Evolutionary conservation across 2,329 filamentous ascomycete species (phyloP).

Genomic region (Blumeriella jaapii): DNA sequence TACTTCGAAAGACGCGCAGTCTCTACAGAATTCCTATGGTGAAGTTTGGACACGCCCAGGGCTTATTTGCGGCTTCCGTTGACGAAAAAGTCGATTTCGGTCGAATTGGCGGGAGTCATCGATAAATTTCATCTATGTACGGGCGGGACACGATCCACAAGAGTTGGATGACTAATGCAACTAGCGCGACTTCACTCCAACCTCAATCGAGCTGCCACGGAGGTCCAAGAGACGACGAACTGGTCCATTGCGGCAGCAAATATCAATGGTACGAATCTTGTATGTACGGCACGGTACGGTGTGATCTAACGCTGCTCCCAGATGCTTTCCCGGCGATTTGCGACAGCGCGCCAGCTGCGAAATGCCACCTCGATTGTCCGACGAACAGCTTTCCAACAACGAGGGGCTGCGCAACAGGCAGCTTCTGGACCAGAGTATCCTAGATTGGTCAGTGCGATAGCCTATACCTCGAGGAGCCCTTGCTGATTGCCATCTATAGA

Average conservation of each 20-base stretch:
- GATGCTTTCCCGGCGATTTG: slow-evolving; percentile 53
- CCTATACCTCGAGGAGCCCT: background rate
- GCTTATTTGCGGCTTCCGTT: slow-evolving; percentile 31
- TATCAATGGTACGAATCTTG: slow-evolving; percentile 4
- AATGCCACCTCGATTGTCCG: slow-evolving; percentile 35
- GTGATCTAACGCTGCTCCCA: slow-evolving; percentile 22
- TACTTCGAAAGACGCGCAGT: slow-evolving; percentile 39
- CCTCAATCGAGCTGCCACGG: slow-evolving; percentile 2
- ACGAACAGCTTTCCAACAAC: slow-evolving; percentile 44
- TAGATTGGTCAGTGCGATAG: slow-evolving; percentile 19
- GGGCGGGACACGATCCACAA: background rate
- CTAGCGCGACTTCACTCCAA: slow-evolving; percentile 3
- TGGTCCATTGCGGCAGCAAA: slow-evolving; percentile 7
- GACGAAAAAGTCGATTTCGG: slow-evolving; percentile 28
- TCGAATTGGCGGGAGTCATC: slow-evolving; percentile 28
- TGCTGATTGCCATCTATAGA: slow-evolving; percentile 21
- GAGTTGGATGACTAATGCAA: background rate
- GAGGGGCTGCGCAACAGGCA: slow-evolving; percentile 26
- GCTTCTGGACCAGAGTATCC: slow-evolving; percentile 21
- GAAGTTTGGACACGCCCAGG: slow-evolving; percentile 45
- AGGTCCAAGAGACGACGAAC: background rate
- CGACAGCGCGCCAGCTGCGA: slow-evolving; percentile 37
- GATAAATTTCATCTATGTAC: slow-evolving; percentile 32
- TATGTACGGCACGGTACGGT: background rate
- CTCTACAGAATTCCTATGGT: slow-evolving; percentile 35